These are phyloP conservation scores for Penicillium rolfsii DNA, from an alignment of 2,329 filamentous ascomycete species.

Conservation along the genomic window DNA sequence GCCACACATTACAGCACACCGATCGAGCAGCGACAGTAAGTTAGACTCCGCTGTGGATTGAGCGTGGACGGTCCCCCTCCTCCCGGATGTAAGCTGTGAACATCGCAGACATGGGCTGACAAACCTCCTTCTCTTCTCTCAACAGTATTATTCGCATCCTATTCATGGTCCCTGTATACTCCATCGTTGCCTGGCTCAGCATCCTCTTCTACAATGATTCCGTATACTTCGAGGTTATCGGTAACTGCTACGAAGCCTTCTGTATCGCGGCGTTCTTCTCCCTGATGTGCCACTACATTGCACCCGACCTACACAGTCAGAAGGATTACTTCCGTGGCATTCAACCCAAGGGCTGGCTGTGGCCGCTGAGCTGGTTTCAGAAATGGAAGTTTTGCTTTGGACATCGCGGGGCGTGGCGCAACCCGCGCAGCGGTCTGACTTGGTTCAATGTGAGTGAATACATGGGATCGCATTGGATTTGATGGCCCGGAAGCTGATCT, in stretches of 20 bases:
- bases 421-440: constrained; percentile 75
- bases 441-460: constrained; percentile 62
- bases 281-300: constrained; percentile 31
- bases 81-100: too few relatives aligned
- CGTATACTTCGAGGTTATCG: constrained; percentile 77
- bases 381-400: constrained; percentile 71
- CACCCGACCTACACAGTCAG: constrained; percentile 74
- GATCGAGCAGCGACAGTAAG: constrained; percentile 62
- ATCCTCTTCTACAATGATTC: constrained; percentile 74
- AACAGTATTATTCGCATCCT: constrained; percentile 80
- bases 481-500: constrained; percentile 7
- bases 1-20: constrained; percentile 64
- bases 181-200: constrained; percentile 71
- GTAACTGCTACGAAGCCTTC: constrained; percentile 85
- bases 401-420: constrained; percentile 68
- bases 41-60: constrained; percentile 50
- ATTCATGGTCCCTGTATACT: constrained; percentile 82
- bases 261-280: constrained; percentile 81
- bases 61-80: constrained; percentile 42
- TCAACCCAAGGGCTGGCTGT: constrained; percentile 70
- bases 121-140: constrained; percentile 44
- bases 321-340: constrained; percentile 77
- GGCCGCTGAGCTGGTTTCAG: constrained; percentile 70
- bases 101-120: constrained; percentile 58
- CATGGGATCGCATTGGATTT: neutral